Evolutionary conservation across 805 yeast genomes (phyloP), one percentile per base, ranked within the genome.

Genomic region (Teunomyces lycoperdinae): DNA sequence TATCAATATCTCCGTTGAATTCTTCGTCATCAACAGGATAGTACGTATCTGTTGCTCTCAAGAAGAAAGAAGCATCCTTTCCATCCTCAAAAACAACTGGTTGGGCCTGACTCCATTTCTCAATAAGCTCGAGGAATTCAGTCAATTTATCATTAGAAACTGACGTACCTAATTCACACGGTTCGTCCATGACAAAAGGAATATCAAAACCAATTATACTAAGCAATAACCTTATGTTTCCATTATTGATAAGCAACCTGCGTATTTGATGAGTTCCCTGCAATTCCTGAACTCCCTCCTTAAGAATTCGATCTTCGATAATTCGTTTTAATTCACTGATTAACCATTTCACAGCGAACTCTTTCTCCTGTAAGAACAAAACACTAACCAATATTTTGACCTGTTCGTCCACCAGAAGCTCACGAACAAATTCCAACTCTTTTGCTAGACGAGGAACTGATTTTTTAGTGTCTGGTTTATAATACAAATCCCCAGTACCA

Each of bases 401-500:
- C 48, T 79, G 74, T 43, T 77, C 80, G 36, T 80, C 83, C 10
- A 69, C 53, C 47, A 59, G 44, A 42, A 68, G 60, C 11, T 44
- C 39, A 3, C 70, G 55, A 20, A 58, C 63, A 48, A 70, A 73
- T 48, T 63, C 71, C 28, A 70, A 55, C 9, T 56, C 62, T 24
- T 69, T 66, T 16, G 76, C 77, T 16, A 69, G 55, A 27, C 58
- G 58, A 1, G 72, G 69, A 3, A 32, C 34, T 1, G 56, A 39
- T 13, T 43, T 44, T 36, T 51, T 50, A 3, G 43, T 32, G 9
- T 58, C 63, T 5, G 58, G 58, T 28, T 63, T 62, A 30, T 54
- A 55, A 43, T 62, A 64, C 16, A 71, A 67, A 41, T 81, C 81
- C 20, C 96, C 96, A 5, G 83, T 73, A 31, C 80, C 74, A 52